phyloP scores from a whole-genome alignment of 371 early-diverging fungal genomes.

The Haplosporangium sp. region DNA sequence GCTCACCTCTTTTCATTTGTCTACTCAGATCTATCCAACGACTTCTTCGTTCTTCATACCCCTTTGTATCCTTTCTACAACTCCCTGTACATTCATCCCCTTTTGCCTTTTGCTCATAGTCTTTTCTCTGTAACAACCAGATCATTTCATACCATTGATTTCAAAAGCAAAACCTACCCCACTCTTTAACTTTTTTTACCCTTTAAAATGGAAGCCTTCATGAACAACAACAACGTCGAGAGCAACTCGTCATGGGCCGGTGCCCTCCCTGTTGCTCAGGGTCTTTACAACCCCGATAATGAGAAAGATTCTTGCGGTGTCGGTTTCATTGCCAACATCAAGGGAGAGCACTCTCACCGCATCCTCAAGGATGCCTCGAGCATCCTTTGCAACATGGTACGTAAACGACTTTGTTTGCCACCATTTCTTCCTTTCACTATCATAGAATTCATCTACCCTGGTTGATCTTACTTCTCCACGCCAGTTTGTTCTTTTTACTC shows the following conservation, averaged over 20 bases:
- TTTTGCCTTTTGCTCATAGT: neutral
- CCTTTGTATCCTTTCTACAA: neutral
- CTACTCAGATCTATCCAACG: conserved; percentile 12
- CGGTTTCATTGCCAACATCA: conserved; percentile 95
- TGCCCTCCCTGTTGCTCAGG: conserved; percentile 86
- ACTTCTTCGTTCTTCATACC: neutral
- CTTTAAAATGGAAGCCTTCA: conserved; percentile 40
- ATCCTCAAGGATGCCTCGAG: conserved; percentile 88
- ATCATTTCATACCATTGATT: too few relatives aligned
- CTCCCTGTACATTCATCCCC: conserved; percentile 3
- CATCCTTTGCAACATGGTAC: conserved; percentile 93
- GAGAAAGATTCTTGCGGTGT: conserved; percentile 98
- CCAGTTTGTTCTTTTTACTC: neutral
- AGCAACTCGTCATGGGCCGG: conserved; percentile 81
- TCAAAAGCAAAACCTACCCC: neutral
- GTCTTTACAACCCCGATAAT: conserved; percentile 88
- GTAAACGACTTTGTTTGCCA: conserved; percentile 4
- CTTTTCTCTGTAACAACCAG: conserved; percentile 1
- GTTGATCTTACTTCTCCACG: neutral
- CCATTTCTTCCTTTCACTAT: neutral
- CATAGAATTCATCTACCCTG: neutral
- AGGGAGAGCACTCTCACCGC: conserved; percentile 85
- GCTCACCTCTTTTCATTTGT: conserved; percentile 53
- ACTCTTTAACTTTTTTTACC: conserved; percentile 1
- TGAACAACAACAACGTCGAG: conserved; percentile 54